Percentiles rank a stretch among this genome's conserved stretches.
Conservation (phyloP, 164 flowering plant genomes). For the Sextonia rubra region DNA sequence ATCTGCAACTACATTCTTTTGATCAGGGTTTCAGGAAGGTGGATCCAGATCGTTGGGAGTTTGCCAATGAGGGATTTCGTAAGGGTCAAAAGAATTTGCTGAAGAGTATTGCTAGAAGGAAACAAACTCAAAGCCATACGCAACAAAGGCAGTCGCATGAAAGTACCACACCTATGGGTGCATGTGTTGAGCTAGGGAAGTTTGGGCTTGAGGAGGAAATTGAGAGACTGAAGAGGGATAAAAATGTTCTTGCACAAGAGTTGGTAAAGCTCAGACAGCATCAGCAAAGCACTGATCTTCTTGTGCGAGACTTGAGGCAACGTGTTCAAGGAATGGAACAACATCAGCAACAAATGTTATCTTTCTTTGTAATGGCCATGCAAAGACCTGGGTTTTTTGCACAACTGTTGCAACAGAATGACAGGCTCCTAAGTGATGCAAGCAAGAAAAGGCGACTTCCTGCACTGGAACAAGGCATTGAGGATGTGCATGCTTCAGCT, state of each 20-base stretch:
- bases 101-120: conserved; percentile 64
- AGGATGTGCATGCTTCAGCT: not conserved
- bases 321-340: conserved; percentile 52
- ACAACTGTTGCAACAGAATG: conserved; percentile 52
- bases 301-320: conserved; percentile 47
- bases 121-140: conserved; percentile 20
- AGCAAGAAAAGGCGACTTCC: conserved; percentile 44
- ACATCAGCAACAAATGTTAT: conserved; percentile 73
- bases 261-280: conserved; percentile 69
- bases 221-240: conserved; percentile 61
- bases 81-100: conserved; percentile 68
- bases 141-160: conserved; percentile 24
- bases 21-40: conserved; percentile 81
- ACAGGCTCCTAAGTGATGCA: conserved; percentile 46
- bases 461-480: not conserved
- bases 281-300: conserved; percentile 46
- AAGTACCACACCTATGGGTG: not conserved
- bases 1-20: not conserved
- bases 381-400: conserved; percentile 57
- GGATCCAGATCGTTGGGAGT: conserved; percentile 87
- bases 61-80: conserved; percentile 79
- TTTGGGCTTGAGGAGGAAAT: conserved; percentile 63
- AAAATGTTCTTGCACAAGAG: conserved; percentile 55
- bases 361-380: conserved; percentile 70
- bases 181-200: conserved; percentile 59